Base-by-base conservation (phyloP, 306 rosid species). In the Mimosa bimucronata region DNA sequence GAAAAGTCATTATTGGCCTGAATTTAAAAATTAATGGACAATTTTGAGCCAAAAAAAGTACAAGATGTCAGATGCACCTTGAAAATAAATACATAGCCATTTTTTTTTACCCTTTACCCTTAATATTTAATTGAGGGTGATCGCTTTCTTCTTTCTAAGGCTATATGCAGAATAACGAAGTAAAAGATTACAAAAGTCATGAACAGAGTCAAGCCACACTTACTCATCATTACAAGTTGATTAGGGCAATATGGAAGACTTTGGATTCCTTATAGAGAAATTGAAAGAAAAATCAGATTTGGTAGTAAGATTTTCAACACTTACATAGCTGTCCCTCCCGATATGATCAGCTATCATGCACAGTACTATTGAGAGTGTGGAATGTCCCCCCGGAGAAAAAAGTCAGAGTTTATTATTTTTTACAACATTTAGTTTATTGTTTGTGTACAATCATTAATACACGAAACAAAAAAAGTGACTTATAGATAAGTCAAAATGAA, bases 201-300 rank as follows among this genome's bases (percentile, higher is more conserved):
- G 15, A 15, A 60, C 0, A 29, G 48, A 52, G 77, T 10, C 31
- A 21, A 52, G 77, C 5, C 53, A 41, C 55, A 11, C 10, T 69
- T 34, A 21, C 61, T n/a, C 58, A 6, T 25, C 15, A 34, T n/a
- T n/a, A n/a, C 60, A 50, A 55, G 61, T 52, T 52, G 18, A 55
- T 37, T 34, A 2, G 50, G 66, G 31, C 5, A 15, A 18, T 18
- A 50, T 61, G 13, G 25, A 30, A 64, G 26, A 50, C 87, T 66
- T 80, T 76, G 87, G 87, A 84, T 84, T 80, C 87, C 70, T 0
- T 28, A 29, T 16, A 14, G 19, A 41, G 45, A 38, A 53, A 53
- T 62, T 25, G 12, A 37, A 68, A 73, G 80, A 40, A 44, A 23
- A 62, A 77, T 58, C 15, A 58, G 66, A 58, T 25, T 58, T 79